Percentiles rank a stretch among this genome's conserved stretches.
These are phyloP conservation scores for Panaeolus cyanescens DNA, from an alignment of 768 basidiomycete genomes.

Conservation along the genomic window DNA sequence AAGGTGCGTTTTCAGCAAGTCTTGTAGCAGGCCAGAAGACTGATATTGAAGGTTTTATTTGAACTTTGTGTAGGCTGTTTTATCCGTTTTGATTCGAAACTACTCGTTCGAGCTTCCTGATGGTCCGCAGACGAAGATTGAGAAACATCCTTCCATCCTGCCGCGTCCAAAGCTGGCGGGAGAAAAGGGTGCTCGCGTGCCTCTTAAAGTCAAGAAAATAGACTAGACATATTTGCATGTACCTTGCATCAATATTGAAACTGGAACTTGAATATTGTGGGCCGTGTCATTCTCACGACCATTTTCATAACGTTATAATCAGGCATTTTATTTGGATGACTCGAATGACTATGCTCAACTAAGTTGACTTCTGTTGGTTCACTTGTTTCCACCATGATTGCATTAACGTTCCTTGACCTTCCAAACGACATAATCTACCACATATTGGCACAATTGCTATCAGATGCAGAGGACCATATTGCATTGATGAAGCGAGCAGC, in stretches of 20 bases:
- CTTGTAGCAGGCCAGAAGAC: not conserved
- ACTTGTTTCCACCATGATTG: not conserved
- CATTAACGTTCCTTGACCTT: not conserved
- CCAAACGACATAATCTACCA: not conserved
- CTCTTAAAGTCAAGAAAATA: slow-evolving; percentile 33
- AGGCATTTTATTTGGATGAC: too few relatives aligned
- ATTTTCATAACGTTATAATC: too few relatives aligned
- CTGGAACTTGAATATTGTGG: too few relatives aligned
- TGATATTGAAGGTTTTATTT: not conserved
- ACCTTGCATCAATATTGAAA: too few relatives aligned
- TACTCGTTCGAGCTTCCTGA: slow-evolving; percentile 41
- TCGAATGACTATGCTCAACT: too few relatives aligned
- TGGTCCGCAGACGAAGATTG: slow-evolving; percentile 40
- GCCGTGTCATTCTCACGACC: not conserved
- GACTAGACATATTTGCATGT: slow-evolving; percentile 13
- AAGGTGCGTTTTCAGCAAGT: slow-evolving; percentile 30
- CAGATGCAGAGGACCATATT: not conserved
- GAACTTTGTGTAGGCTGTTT: slow-evolving; percentile 38
- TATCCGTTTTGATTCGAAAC: slow-evolving; percentile 45
- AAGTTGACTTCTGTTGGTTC: too few relatives aligned
- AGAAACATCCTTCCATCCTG: slow-evolving; percentile 34
- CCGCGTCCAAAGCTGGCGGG: slow-evolving; percentile 41
- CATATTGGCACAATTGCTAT: not conserved
- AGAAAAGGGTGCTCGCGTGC: slow-evolving; percentile 31
- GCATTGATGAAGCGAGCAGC: not conserved